Conservation (phyloP, 805 yeast genomes). For the Naumovozyma castellii region DNA sequence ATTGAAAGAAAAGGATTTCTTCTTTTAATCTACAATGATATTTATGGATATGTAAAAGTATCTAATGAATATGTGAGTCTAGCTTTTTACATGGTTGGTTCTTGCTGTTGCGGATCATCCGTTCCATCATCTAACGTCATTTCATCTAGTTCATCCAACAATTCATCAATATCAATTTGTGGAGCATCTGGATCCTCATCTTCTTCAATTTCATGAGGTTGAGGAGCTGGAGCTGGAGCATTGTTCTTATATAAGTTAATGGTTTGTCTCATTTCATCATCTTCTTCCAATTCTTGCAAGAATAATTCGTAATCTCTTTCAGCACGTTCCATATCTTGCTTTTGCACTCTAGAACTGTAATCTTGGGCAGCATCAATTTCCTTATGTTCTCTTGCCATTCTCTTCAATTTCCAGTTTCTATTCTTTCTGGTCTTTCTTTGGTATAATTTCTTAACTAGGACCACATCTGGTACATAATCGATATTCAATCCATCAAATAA, state of each 20-base stretch:
- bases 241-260: constrained; percentile 76
- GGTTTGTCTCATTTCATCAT: constrained; percentile 83
- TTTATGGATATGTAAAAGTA: not conserved
- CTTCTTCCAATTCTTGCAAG: constrained; percentile 96
- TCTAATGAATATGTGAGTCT: not conserved
- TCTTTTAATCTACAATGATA: not conserved
- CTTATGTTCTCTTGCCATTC: constrained; percentile 94
- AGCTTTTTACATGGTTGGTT: not conserved
- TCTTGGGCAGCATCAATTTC: constrained; percentile 73
- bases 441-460: constrained; percentile 81
- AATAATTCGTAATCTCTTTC: constrained; percentile 91
- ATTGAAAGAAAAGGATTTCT: not conserved
- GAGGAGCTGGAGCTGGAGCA: constrained; percentile 7
- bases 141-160: constrained; percentile 89
- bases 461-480: constrained; percentile 70
- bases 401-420: constrained; percentile 85
- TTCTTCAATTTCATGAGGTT: constrained; percentile 37
- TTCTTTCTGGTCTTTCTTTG: constrained; percentile 65
- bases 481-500: constrained; percentile 63
- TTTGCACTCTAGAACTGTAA: constrained; percentile 55
- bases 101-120: constrained; percentile 5
- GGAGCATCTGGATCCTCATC: constrained; percentile 79
- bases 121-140: constrained; percentile 64
- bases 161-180: constrained; percentile 78
- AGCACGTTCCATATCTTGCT: constrained; percentile 82